Base-by-base conservation (phyloP, 163 green algal genomes). In the Chlorella variabilis region DNA sequence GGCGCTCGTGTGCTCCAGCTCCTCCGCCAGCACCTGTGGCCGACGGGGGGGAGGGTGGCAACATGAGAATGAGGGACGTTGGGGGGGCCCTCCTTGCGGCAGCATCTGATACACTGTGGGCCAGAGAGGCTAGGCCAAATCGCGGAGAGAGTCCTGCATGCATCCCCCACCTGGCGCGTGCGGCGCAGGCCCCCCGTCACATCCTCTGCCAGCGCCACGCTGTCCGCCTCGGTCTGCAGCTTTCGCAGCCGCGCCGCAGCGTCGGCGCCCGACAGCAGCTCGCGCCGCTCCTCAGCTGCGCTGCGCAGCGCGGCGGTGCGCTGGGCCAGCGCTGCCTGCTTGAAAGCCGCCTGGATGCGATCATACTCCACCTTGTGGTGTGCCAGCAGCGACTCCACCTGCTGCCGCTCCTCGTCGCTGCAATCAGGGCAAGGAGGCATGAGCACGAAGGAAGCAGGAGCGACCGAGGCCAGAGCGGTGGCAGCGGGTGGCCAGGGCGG, bases 1-100 rank as follows among this genome's bases (percentile, higher is more conserved):
- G 31, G 89, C 90, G 2, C 70, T 65, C 0, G 89, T 93, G 77
- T 95, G 91, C 63, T 94, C 87, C 70, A 97, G 71, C 84, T 96
- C 90, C 87, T 96, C 75, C 2, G 75, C 75, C 39, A 81, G 59
- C 6, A 81, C 75, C 75, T 80, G 73, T 18, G 59, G 7, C 4
- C n/a, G 20, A 56, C 1, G 38, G 62, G 3, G 33, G 3, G 3
- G 4, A 21, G 38, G 17, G 9, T 31, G 65, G 65, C 5, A 31
- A 4, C 18, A 48, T 1, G 29, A 25, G 9, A 39, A 63, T 33
- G 51, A 7, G 5, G 25, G 5, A 9, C 34, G 36, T 4, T 20
- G 38, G 39, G 17, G 65, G 2, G 4, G 33, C 11, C 2, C 45
- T 23, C 45, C 11, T 15, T 54, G 45, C 45, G 11, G 45, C 11